phyloP scores from a whole-genome alignment of 164 flowering plant genomes.

The Umbilicus rupestris region DNA sequence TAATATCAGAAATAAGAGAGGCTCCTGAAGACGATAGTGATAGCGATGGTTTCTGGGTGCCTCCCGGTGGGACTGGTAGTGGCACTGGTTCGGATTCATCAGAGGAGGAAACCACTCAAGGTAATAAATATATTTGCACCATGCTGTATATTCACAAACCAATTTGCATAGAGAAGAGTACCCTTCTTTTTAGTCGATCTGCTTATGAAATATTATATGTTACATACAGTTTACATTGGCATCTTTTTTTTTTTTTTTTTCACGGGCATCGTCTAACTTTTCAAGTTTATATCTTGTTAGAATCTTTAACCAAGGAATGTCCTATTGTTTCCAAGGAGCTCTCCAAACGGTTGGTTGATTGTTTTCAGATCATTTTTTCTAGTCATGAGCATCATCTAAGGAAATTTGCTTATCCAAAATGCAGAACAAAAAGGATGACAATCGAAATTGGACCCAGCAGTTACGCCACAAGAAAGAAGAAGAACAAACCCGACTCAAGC shows the following conservation, averaged over 20 bases:
- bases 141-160: background rate
- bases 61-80: slow-evolving; percentile 81
- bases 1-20: slow-evolving; percentile 13
- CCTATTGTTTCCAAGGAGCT: slow-evolving; percentile 35
- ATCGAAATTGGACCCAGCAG: slow-evolving; percentile 72
- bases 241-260: background rate
- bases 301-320: slow-evolving; percentile 24
- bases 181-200: background rate
- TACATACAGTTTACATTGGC: background rate
- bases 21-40: slow-evolving; percentile 27
- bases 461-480: slow-evolving; percentile 79
- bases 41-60: slow-evolving; percentile 61
- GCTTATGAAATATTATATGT: background rate
- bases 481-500: slow-evolving; percentile 31
- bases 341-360: slow-evolving; percentile 32
- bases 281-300: slow-evolving; percentile 11
- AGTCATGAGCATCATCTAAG: background rate
- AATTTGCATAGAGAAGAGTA: background rate
- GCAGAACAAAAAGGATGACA: slow-evolving; percentile 78
- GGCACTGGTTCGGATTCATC: slow-evolving; percentile 48
- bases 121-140: slow-evolving; percentile 9
- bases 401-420: slow-evolving; percentile 6
- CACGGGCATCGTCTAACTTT: background rate
- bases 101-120: slow-evolving; percentile 31
- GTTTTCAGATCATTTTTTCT: background rate